Conservation (phyloP, 2,329 filamentous ascomycete genomes). For the Penicillium brevicompactum region DNA sequence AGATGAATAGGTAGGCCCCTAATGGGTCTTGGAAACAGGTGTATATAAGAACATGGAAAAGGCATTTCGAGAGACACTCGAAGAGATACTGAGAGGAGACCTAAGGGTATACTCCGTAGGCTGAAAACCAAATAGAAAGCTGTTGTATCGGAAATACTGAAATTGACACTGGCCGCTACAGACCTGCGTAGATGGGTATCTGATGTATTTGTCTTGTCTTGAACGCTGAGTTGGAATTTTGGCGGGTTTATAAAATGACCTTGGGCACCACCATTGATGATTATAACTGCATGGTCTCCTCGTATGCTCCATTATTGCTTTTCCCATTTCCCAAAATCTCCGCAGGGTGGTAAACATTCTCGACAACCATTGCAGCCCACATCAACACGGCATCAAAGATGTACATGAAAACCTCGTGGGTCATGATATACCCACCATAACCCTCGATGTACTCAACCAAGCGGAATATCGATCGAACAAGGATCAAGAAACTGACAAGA, state of each 20-base stretch:
- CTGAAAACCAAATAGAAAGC: too few relatives aligned
- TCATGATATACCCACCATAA: slow-evolving; percentile 29
- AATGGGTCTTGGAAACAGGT: too few relatives aligned
- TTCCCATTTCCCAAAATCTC: slow-evolving; percentile 23
- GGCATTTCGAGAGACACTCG: too few relatives aligned
- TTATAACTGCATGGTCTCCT: slow-evolving; percentile 12
- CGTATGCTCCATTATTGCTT: neutral
- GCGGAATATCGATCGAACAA: slow-evolving; percentile 31
- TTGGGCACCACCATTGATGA: neutral
- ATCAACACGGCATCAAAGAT: slow-evolving; percentile 33
- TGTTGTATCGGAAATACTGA: too few relatives aligned
- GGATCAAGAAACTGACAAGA: slow-evolving; percentile 24
- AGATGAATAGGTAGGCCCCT: too few relatives aligned
- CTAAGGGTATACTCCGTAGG: too few relatives aligned
- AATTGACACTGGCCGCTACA: too few relatives aligned
- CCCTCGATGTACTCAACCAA: slow-evolving; percentile 33
- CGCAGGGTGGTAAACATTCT: slow-evolving; percentile 26
- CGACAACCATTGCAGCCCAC: slow-evolving; percentile 25
- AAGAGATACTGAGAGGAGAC: too few relatives aligned
- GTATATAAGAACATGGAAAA: too few relatives aligned
- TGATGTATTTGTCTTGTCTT: too few relatives aligned
- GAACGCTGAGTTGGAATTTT: neutral
- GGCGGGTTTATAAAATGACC: too few relatives aligned
- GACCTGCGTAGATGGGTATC: too few relatives aligned
- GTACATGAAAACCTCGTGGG: slow-evolving; percentile 31